Base-by-base conservation (phyloP, 805 yeast species). In the Jamesozyma gamospora region DNA sequence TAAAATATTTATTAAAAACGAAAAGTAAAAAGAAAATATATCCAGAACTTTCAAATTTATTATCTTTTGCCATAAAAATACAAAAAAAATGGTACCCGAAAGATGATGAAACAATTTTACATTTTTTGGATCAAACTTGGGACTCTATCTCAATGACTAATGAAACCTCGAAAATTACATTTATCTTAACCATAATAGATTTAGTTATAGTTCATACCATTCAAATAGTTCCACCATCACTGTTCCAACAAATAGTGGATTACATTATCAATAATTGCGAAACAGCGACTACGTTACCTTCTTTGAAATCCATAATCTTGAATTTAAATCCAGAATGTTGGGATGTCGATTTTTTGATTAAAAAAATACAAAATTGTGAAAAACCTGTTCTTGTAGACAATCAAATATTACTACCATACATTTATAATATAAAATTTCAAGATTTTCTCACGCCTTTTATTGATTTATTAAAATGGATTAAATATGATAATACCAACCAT, bases 331-430 rank as follows among this genome's bases (percentile, higher is more conserved):
- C 82, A 8, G 49, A 65, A 6, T 71, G 77, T 11, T 67, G 92
- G 37, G 95, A 90, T 53, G 72, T 90, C 28, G 95, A 90, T 58
- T 63, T 79, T 17, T 77, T 95, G 0, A 67, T 86, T 12, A 67
- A 66, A 11, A 60, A 83, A 14, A 80, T 95, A 55, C 64, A 65
- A 30, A 53, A 68, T 64, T 28, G 11, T 13, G 6, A 6, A 21
- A 3, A 13, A 19, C 13, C 14, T 12, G 4, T 24, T 10, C 14
- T 5, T 15, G 6, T 25, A 8, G 5, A 27, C 3, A 30, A 27
- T 16, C 36, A 35, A 16, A 14, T 32, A 3, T n/a, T 40, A 25
- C 62, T 74, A 36, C 70, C 77, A 0, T 86, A 75, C 54, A 72
- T 92, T 15, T 82, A 90, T 82, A 84, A 77, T 47, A 64, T 63